Conservation (phyloP, 768 basidiomycete genomes). For the Termitomyces sp. region DNA sequence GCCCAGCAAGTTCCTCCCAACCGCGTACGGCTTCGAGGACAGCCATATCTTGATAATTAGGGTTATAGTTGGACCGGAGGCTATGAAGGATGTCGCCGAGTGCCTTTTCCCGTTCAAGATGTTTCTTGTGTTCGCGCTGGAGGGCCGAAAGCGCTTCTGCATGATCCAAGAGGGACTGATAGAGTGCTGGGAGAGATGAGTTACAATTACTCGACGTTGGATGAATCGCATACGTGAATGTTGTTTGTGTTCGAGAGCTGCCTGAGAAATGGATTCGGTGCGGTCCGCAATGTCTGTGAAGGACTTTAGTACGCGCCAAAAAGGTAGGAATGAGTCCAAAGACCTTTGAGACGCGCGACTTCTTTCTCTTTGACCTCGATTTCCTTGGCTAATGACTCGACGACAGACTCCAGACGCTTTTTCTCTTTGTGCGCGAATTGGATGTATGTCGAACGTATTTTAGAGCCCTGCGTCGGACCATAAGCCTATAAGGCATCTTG, state of each 20-base stretch:
- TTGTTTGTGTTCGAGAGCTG: constrained; percentile 79
- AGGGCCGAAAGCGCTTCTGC: constrained; percentile 73
- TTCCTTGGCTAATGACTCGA: constrained; percentile 49
- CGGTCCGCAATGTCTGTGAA: constrained; percentile 67
- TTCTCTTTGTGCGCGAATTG: constrained; percentile 86
- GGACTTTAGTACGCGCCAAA: background rate
- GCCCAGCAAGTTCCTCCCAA: constrained; percentile 71
- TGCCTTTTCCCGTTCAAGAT: constrained; percentile 67
- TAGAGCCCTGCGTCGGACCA: constrained; percentile 58
- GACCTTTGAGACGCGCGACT: constrained; percentile 68
- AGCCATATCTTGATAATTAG: constrained; percentile 99
- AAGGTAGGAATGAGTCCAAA: background rate
- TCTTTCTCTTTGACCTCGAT: constrained; percentile 63
- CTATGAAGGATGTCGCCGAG: constrained; percentile 80
- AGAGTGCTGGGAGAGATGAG: constrained; percentile 54
- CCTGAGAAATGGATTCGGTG: constrained; percentile 72
- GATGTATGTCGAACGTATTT: constrained; percentile 87
- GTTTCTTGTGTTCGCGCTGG: constrained; percentile 61
- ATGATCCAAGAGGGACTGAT: constrained; percentile 66
- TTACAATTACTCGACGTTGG: background rate
- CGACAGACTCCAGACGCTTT: constrained; percentile 64
- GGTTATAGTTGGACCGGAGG: constrained; percentile 86
- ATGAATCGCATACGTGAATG: constrained; percentile 60
- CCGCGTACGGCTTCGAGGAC: constrained; percentile 95
- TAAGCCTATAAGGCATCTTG: background rate